These are phyloP conservation scores for Cenchrus purpureus DNA, from an alignment of 176 grass and related monocot genomes.

Conservation along the genomic window DNA sequence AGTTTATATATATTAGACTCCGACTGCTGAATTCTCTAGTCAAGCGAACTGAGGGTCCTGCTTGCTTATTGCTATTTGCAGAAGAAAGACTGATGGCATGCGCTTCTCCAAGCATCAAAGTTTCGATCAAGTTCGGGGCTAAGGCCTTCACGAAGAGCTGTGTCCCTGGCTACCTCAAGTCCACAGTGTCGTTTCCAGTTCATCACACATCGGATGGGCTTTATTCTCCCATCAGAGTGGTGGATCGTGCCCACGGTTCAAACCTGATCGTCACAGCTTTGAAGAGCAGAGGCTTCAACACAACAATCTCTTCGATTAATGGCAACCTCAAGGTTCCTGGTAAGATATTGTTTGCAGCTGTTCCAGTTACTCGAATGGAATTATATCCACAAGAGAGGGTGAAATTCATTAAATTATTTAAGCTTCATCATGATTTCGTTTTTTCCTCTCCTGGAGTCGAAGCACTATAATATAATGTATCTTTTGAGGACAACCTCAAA, in stretches of 20 bases:
- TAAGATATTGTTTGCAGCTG: not conserved
- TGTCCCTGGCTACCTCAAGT: not conserved
- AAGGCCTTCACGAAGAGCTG: not conserved
- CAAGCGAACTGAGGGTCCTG: not conserved
- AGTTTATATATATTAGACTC: not conserved
- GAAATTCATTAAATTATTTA: not conserved
- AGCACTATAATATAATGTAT: not conserved
- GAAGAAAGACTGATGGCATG: constrained; percentile 49
- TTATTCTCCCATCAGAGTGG: constrained; percentile 23
- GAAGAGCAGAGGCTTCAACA: not conserved
- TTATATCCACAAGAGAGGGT: constrained; percentile 39
- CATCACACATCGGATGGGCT: not conserved
- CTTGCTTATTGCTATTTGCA: not conserved
- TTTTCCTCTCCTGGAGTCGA: not conserved
- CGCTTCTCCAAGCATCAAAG: constrained; percentile 11
- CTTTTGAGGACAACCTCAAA: not conserved
- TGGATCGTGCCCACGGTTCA: not conserved
- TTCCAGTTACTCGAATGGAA: not conserved
- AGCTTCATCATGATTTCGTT: not conserved
- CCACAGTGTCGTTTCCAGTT: not conserved
- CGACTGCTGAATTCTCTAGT: not conserved
- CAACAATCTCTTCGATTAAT: not conserved
- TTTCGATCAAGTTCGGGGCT: not conserved
- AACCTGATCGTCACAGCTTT: not conserved
- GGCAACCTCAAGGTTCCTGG: constrained; percentile 24